Evolutionary conservation across 2,329 filamentous ascomycete genomes (phyloP), one percentile per base, ranked within the genome.

Genomic region (Cladorrhinum sp.): DNA sequence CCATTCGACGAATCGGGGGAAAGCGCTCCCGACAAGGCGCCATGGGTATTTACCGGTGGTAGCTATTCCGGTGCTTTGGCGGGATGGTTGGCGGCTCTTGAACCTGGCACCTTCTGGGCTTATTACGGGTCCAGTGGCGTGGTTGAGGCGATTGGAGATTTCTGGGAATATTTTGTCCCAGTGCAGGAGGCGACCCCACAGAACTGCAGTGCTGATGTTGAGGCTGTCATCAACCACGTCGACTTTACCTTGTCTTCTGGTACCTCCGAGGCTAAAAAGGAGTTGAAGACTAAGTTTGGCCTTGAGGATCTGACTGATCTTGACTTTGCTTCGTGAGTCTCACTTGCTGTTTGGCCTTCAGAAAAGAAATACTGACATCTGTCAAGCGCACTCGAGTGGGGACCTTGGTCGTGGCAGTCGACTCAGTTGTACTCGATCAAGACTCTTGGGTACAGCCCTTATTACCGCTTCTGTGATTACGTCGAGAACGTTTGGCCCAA

Each of bases 101-200:
- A 78, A 9, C 81, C 82, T 0, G 83, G 80, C n/a, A 85, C 81
- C 0, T 82, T 81, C 70, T 85, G 82, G 82, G 81, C 82, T 0
- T 85, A 85, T 67, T 80, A 82, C 64, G 79, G 82, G 20, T 82
- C 80, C 10, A 83, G 80, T 67, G 83, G 81, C 1, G 80, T 82
- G 1, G 83, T 85, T 0, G 71, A 86, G 70, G 74, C 79, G 0
- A 73, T 85, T 20, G 72, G 74, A 7, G 77, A 80, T 55, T 81
- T 84, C 66, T 85, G 80, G 80, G 75, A 79, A 68, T 86, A 86
- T 66, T 85, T 84, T 68, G 71, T 74, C 8, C 82, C 83, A 0
- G 74, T 85, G 3, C 77, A 79, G 62, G 72, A 80, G 62, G 82
- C 81, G 10, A 82, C 84, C 72, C 79, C 83, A 0, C 66, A 75